phyloP scores from a whole-genome alignment of 345 rosid species.

The Garcia nutans region DNA sequence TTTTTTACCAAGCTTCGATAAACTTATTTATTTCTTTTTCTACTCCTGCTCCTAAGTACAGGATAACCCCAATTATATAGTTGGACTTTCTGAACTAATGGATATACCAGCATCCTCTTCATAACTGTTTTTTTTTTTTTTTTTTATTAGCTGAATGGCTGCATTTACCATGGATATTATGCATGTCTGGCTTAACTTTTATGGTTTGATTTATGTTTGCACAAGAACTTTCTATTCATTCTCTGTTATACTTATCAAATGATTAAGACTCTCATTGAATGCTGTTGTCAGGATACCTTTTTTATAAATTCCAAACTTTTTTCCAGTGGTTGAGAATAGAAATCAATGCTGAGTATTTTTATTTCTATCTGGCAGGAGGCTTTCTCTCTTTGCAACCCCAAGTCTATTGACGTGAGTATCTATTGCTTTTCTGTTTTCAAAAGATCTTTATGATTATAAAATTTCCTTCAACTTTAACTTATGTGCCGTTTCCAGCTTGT shows the following conservation, averaged over 20 bases:
- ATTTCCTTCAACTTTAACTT: constrained; percentile 1
- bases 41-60: too few species aligned
- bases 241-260: neutral
- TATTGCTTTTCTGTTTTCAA: constrained; percentile 7
- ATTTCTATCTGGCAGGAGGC: constrained; percentile 57
- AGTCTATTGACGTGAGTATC: constrained; percentile 64
- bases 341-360: constrained; percentile 10
- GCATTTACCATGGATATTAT: neutral
- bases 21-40: too few species aligned
- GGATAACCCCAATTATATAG: too few species aligned
- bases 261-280: neutral
- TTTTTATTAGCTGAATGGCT: neutral
- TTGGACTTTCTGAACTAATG: neutral
- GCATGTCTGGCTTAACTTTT: neutral
- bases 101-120: neutral
- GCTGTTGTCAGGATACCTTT: neutral
- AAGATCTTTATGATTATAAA: neutral
- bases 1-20: too few species aligned
- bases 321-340: neutral
- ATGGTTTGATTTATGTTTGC: neutral
- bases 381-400: constrained; percentile 80
- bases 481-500: constrained; percentile 51
- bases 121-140: neutral
- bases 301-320: neutral
- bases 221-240: neutral